Evolutionary conservation across 208 protist genomes (phyloP).

Genomic region (Phytomonas sp.): DNA sequence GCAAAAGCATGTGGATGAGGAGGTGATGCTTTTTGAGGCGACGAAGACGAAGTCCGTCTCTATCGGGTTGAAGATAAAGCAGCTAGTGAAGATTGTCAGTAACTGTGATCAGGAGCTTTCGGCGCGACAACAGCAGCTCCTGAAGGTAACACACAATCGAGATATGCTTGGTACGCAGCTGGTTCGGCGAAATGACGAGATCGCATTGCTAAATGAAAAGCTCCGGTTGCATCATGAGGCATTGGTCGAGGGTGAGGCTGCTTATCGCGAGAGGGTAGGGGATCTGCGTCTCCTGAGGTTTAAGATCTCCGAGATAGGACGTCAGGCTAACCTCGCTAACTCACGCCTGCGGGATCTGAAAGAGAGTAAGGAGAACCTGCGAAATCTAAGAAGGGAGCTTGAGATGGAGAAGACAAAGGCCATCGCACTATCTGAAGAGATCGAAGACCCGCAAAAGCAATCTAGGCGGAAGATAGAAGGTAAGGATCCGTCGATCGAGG

Average conservation of each 20-base stretch:
- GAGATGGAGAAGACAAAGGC: conserved; percentile 71
- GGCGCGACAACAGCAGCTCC: conserved; percentile 90
- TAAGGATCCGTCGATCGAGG: conserved; percentile 86
- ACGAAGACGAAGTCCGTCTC: conserved; percentile 41
- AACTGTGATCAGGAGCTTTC: conserved; percentile 88
- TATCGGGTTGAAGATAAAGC: conserved; percentile 83
- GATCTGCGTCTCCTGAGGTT: conserved; percentile 64
- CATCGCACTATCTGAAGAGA: conserved; percentile 93
- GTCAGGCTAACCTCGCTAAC: conserved; percentile 72
- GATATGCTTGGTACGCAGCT: conserved; percentile 95
- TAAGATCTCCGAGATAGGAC: conserved; percentile 86
- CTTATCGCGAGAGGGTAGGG: conserved; percentile 87
- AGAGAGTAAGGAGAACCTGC: conserved; percentile 32
- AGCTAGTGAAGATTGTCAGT: conserved; percentile 93
- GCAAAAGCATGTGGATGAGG: conserved; percentile 60
- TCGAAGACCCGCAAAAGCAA: conserved; percentile 92
- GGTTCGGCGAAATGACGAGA: conserved; percentile 97
- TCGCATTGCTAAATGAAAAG: conserved; percentile 97
- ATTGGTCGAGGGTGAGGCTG: conserved; percentile 90
- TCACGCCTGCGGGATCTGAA: conserved; percentile 81
- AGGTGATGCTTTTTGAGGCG: conserved; percentile 44
- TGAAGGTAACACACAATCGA: conserved; percentile 92
- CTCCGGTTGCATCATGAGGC: conserved; percentile 94
- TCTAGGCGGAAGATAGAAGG: conserved; percentile 91
- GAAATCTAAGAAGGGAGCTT: conserved; percentile 36